phyloP scores from a whole-genome alignment of 805 yeast genomes.

The Phaffomyces thermotolerans region DNA sequence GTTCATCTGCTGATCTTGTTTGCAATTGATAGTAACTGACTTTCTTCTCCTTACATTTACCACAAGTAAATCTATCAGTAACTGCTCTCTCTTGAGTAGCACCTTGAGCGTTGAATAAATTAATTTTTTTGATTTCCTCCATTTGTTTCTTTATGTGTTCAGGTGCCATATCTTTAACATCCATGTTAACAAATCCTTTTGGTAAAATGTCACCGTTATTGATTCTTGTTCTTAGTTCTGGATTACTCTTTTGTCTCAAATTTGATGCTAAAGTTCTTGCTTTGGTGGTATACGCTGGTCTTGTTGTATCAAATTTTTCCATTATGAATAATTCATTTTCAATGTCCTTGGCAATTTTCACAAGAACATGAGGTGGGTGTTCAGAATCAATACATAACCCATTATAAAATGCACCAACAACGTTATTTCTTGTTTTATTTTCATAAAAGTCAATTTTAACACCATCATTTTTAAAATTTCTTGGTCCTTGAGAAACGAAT shows the following conservation, averaged over 20 bases:
- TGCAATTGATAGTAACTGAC: constrained; percentile 97
- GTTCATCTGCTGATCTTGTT: constrained; percentile 98
- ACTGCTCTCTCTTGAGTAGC: constrained; percentile 94
- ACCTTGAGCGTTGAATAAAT: constrained; percentile 94
- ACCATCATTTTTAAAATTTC: constrained; percentile 79
- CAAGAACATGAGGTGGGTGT: constrained; percentile 51
- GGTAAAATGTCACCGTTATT: constrained; percentile 63
- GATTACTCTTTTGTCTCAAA: constrained; percentile 82
- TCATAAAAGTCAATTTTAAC: constrained; percentile 62
- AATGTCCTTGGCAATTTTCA: constrained; percentile 59
- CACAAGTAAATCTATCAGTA: constrained; percentile 94
- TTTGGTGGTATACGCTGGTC: constrained; percentile 62
- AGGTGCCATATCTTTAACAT: constrained; percentile 94
- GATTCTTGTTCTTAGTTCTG: constrained; percentile 67
- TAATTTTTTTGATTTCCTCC: constrained; percentile 79
- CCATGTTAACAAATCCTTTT: constrained; percentile 63
- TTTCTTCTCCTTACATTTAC: constrained; percentile 95
- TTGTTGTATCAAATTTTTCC: constrained; percentile 49
- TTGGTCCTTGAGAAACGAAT: constrained; percentile 45
- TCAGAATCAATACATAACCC: constrained; percentile 79
- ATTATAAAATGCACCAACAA: constrained; percentile 77
- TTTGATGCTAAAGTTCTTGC: constrained; percentile 83
- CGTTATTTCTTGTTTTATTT: constrained; percentile 76
- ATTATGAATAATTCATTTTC: constrained; percentile 63
- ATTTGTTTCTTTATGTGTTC: constrained; percentile 80